Evolutionary conservation across 352 stramenopile genomes (phyloP).

Genomic region (Aphanomyces invadans): DNA sequence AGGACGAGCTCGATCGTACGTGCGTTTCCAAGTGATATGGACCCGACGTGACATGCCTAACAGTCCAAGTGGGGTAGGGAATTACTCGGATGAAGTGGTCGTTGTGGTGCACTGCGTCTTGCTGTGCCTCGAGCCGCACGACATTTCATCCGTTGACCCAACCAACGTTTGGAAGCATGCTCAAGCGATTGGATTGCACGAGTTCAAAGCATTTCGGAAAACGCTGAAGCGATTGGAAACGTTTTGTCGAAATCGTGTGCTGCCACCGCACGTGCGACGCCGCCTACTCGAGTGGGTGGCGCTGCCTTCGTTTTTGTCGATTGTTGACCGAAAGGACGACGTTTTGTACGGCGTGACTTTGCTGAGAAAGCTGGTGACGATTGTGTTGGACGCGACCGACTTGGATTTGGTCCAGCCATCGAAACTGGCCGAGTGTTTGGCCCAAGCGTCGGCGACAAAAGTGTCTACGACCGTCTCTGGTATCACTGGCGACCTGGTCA

Average conservation of each 20-base stretch:
- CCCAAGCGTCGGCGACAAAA: neutral
- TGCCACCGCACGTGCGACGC: neutral
- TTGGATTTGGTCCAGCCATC: neutral
- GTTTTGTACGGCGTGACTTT: neutral
- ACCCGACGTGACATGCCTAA: too few relatives aligned
- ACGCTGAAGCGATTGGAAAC: neutral
- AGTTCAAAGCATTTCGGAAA: slow-evolving; percentile 1
- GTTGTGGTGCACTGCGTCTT: neutral
- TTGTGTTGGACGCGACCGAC: neutral
- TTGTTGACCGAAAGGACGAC: neutral
- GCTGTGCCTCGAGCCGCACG: neutral
- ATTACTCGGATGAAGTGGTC: neutral
- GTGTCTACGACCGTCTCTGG: neutral
- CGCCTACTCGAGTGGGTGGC: neutral
- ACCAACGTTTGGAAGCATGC: neutral
- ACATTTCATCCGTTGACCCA: neutral
- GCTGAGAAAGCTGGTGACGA: neutral
- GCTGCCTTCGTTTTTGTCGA: neutral
- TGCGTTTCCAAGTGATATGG: neutral
- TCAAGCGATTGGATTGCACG: neutral
- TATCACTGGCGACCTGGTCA: neutral
- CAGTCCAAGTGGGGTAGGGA: too few relatives aligned
- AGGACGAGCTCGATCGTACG: slow-evolving; percentile 3
- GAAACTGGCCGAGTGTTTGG: slow-evolving; percentile 11
- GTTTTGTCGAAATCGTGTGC: neutral